A percentile compares a stretch with the other conserved stretches of the same genome.
phyloP scores from a whole-genome alignment of 305 asterid genomes.

The Euphrasia arctica region DNA sequence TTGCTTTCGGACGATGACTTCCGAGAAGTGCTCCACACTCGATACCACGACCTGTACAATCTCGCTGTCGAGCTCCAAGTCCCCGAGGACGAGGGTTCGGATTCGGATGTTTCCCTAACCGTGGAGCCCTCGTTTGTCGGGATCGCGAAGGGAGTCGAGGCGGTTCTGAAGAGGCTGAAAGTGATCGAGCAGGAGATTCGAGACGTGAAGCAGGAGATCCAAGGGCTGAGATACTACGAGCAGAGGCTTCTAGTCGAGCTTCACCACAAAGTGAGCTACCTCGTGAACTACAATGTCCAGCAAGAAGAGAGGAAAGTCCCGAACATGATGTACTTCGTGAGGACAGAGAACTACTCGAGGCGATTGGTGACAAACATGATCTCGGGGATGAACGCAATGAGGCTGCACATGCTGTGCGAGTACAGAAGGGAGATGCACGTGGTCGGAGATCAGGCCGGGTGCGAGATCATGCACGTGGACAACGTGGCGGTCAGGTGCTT shows the following conservation, averaged over 20 bases:
- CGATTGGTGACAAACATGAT: conserved; percentile 67
- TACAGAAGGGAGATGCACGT: conserved; percentile 82
- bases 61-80: conserved; percentile 85
- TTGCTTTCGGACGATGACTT: conserved; percentile 87
- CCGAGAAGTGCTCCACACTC: conserved; percentile 73
- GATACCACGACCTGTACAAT: conserved; percentile 76
- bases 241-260: conserved; percentile 66
- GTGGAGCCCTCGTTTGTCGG: conserved; percentile 75
- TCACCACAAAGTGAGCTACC: conserved; percentile 71
- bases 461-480: conserved; percentile 85
- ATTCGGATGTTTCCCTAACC: conserved; percentile 31
- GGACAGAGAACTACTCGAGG: conserved; percentile 77
- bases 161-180: conserved; percentile 70
- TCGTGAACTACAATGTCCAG: conserved; percentile 66
- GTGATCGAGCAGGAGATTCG: conserved; percentile 86
- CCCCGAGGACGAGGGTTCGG: conserved; percentile 47
- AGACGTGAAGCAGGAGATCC: conserved; percentile 82
- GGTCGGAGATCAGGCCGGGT: conserved; percentile 78
- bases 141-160: conserved; percentile 86
- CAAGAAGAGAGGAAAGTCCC: conserved; percentile 86
- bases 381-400: conserved; percentile 72
- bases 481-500: conserved; percentile 60
- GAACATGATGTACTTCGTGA: conserved; percentile 70
- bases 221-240: conserved; percentile 84
- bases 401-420: conserved; percentile 79